Evolutionary conservation across 345 rosid genomes (phyloP), one percentile per base, ranked within the genome.

Genomic region (Angophora floribunda): DNA sequence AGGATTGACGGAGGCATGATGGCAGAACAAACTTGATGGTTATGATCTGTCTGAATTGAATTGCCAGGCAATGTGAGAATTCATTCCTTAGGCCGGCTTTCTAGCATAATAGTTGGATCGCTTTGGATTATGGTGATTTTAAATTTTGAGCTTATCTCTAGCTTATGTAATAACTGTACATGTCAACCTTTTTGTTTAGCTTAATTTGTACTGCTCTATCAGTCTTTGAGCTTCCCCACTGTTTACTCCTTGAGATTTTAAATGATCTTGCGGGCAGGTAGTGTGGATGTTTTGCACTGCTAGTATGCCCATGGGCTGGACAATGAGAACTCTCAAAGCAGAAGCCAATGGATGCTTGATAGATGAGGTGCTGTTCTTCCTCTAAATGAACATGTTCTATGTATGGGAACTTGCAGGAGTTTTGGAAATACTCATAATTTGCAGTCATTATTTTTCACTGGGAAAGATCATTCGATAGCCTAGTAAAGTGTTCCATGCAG

Each of bases 291-390:
- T 87, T 93, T 94, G 75, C 99, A 97, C 84, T 97, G 99, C 93
- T 96, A 97, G 91, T 95, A 97, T 92, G 99, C 99, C 87, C 98
- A 95, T 88, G 98, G 98, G 52, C 96, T 94, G 94, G 96, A 93
- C 14, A 93, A 95, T 87, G 97, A 95, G 88, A 92, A 89, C 90
- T 97, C 95, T 89, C 99, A 97, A 89, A 89, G 99, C 45, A 95
- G 99, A 89, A 91, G 95, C 88, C 96, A 97, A 90, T 96, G 99
- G 99, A 94, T 96, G 99, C 98, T 97, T 91, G 97, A 96, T 87
- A 93, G 86, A 99, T 96, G 90, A 94, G 96, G 90, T 84, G 63
- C 28, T 36, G 49, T 86, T 65, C 87, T 87, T 17, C 47, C 86
- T 45, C 87, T 92, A 19, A 24, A 57, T 57, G 63, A 57, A 57